Conservation (phyloP, 352 stramenopile genomes). For the Pythium rhizo-oryzae region DNA sequence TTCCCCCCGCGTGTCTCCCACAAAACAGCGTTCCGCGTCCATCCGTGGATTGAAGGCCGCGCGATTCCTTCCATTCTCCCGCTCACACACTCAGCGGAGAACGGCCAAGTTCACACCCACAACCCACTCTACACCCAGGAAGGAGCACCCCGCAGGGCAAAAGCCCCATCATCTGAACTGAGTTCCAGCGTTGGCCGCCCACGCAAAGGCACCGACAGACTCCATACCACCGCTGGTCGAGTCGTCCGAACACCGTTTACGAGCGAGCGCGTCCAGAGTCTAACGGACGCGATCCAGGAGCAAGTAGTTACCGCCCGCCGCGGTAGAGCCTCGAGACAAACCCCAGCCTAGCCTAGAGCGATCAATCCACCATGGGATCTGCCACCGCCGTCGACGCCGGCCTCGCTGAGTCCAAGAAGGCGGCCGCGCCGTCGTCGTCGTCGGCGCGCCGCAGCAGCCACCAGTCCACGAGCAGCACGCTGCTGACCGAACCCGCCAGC, state of each 20-base stretch:
- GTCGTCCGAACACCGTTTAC: not conserved
- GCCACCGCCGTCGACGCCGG: slow-evolving; percentile 9
- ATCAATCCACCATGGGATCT: slow-evolving; percentile 14
- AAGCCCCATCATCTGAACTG: slow-evolving; percentile 3
- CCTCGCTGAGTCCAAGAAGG: slow-evolving; percentile 7
- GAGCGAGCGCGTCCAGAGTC: not conserved
- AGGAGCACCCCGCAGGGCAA: not conserved
- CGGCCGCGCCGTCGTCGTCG: not conserved
- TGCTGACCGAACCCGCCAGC: slow-evolving; percentile 24
- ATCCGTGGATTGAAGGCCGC: not conserved
- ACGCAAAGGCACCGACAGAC: not conserved
- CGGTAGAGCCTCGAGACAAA: not conserved
- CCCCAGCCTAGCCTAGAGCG: not conserved
- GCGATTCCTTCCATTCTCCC: slow-evolving; percentile 3
- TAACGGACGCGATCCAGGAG: not conserved
- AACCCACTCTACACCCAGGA: slow-evolving; percentile 1
- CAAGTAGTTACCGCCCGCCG: no score
- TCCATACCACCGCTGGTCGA: not conserved
- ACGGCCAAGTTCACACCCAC: not conserved
- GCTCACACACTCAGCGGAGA: not conserved
- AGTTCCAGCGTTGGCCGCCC: not conserved
- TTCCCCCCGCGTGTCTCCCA: not conserved
- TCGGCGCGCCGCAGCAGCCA: slow-evolving; percentile 22
- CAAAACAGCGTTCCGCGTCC: not conserved
- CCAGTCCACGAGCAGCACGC: slow-evolving; percentile 27